A percentile compares a stretch with the other conserved stretches of the same genome.
Conservation (phyloP, 352 stramenopile species). For the Phytopythium mirpurense region DNA sequence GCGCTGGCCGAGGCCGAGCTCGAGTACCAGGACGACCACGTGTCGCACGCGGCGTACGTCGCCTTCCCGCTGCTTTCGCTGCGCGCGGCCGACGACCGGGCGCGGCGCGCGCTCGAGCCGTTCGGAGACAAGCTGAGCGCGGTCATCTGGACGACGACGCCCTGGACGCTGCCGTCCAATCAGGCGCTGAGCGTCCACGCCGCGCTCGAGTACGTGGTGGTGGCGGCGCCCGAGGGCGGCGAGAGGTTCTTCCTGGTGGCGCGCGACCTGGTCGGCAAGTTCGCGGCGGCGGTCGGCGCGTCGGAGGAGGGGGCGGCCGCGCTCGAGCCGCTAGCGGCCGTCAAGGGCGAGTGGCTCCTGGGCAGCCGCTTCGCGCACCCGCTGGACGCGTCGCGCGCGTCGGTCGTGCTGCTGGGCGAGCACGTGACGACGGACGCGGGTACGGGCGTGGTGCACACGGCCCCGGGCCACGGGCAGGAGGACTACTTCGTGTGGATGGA, state of each 20-base stretch:
- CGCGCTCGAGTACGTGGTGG: conserved; percentile 92
- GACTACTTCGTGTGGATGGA: conserved; percentile 87
- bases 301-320: conserved; percentile 10
- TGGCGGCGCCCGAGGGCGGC: conserved; percentile 36
- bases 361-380: conserved; percentile 87
- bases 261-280: conserved; percentile 38
- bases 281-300: conserved; percentile 23
- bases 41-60: conserved; percentile 95
- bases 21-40: conserved; percentile 97
- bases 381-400: conserved; percentile 76
- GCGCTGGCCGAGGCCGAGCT: conserved; percentile 98
- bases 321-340: conserved; percentile 52
- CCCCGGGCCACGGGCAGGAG: conserved; percentile 96
- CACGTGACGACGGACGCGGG: conserved; percentile 98
- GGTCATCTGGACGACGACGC: conserved; percentile 98
- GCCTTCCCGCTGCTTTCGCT: conserved; percentile 58
- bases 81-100: conserved; percentile 14
- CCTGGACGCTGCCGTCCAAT: conserved; percentile 98
- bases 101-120: conserved; percentile 23
- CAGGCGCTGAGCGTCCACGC: conserved; percentile 96
- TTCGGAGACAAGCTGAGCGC: conserved; percentile 43
- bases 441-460: conserved; percentile 98
- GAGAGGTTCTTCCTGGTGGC: conserved; percentile 57
- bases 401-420: conserved; percentile 89
- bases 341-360: conserved; percentile 48